These are phyloP conservation scores for Fusarium burgessii DNA, from an alignment of 2,329 filamentous ascomycete genomes.

Conservation along the genomic window DNA sequence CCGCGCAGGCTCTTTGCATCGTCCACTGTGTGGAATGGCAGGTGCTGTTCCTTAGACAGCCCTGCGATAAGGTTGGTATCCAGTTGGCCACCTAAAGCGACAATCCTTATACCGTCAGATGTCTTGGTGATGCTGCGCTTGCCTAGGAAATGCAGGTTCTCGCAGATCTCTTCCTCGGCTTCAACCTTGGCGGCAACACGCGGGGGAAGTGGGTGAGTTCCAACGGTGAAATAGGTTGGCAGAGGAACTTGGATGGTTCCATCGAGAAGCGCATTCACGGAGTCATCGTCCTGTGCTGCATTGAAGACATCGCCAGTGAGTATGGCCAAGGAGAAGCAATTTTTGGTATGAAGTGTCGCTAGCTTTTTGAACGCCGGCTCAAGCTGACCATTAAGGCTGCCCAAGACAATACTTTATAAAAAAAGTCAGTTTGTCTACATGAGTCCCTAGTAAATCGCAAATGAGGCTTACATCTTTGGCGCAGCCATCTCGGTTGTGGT, in stretches of 20 bases:
- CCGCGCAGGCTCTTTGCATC: constrained; percentile 83
- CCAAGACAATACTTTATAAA: constrained; percentile 77
- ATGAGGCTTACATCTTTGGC: constrained; percentile 59
- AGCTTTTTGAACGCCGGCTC: constrained; percentile 83
- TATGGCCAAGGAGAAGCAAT: constrained; percentile 87
- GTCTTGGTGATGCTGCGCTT: constrained; percentile 91
- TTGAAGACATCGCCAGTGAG: constrained; percentile 86
- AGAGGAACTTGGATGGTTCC: constrained; percentile 81
- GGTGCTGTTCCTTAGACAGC: constrained; percentile 76
- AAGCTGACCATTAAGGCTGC: constrained; percentile 84
- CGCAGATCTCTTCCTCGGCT: constrained; percentile 79
- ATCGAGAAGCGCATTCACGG: constrained; percentile 73
- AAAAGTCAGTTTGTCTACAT: constrained; percentile 14
- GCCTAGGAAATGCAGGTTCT: constrained; percentile 91
- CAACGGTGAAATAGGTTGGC: constrained; percentile 91
- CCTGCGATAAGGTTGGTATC: constrained; percentile 71
- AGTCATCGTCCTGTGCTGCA: constrained; percentile 67
- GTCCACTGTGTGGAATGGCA: constrained; percentile 80
- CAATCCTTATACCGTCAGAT: constrained; percentile 87
- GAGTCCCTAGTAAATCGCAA: neutral
- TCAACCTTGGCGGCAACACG: constrained; percentile 79
- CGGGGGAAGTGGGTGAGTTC: constrained; percentile 76
- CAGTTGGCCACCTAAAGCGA: constrained; percentile 82
- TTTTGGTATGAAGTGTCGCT: constrained; percentile 83
- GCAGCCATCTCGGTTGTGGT: constrained; percentile 55